These are phyloP conservation scores for Cantharellus cinnabarinus DNA, from an alignment of 768 basidiomycete species.

Conservation along the genomic window DNA sequence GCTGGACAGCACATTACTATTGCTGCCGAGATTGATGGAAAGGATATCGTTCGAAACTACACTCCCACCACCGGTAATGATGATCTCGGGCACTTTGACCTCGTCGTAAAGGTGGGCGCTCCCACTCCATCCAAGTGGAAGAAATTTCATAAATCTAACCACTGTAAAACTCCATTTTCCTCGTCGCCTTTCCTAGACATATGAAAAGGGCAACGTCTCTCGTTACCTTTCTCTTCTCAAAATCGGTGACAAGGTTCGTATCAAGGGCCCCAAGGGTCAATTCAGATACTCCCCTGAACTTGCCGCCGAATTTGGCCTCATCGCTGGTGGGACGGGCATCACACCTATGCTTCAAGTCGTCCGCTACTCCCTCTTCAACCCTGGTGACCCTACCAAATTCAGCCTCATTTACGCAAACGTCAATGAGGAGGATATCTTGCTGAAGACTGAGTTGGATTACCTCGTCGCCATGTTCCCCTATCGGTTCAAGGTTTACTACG, in stretches of 20 bases:
- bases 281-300: constrained; percentile 66
- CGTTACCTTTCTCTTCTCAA: constrained; percentile 62
- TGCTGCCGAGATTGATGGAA: constrained; percentile 76
- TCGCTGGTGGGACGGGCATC: constrained; percentile 95
- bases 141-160: constrained; percentile 1
- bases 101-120: constrained; percentile 72
- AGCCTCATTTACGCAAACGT: constrained; percentile 95
- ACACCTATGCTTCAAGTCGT: constrained; percentile 99
- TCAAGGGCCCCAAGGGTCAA: constrained; percentile 93
- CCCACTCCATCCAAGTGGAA: background rate
- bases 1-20: constrained; percentile 93
- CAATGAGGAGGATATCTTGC: constrained; percentile 75
- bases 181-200: constrained; percentile 33
- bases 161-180: background rate
- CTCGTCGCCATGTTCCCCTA: constrained; percentile 40
- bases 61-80: constrained; percentile 91
- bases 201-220: constrained; percentile 96
- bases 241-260: constrained; percentile 66
- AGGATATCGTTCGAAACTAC: constrained; percentile 77
- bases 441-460: constrained; percentile 71
- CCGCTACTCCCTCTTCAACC: constrained; percentile 77
- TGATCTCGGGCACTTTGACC: constrained; percentile 82
- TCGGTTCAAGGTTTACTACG: constrained; percentile 68
- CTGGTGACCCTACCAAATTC: constrained; percentile 63
- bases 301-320: constrained; percentile 77